These are phyloP conservation scores for Mariannaea sp. DNA, from an alignment of 2,329 filamentous ascomycete species.

Conservation along the genomic window DNA sequence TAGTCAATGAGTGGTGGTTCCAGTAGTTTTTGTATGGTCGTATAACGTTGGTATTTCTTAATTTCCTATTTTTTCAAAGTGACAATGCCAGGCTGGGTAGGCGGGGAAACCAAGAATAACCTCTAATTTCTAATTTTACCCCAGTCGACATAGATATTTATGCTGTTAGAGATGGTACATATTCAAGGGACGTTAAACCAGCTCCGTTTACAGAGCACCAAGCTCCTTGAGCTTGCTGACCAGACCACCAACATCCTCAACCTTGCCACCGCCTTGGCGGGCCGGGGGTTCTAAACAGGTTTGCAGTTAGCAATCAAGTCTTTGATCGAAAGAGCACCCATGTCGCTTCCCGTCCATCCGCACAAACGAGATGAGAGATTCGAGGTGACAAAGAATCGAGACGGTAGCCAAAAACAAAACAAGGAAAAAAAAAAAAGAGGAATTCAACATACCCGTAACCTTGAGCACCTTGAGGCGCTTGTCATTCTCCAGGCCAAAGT, in stretches of 20 bases:
- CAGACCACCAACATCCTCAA: slow-evolving; percentile 95
- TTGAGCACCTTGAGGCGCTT: slow-evolving; percentile 86
- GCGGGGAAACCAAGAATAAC: neutral
- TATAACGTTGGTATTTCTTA: too few relatives aligned
- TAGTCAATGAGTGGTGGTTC: too few relatives aligned
- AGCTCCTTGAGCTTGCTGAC: slow-evolving; percentile 94
- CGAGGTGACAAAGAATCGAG: neutral
- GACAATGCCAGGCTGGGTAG: neutral
- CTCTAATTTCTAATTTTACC: slow-evolving; percentile 8
- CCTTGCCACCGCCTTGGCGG: slow-evolving; percentile 92
- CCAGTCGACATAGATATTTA: slow-evolving; percentile 8
- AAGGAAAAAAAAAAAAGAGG: neutral
- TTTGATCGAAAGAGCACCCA: too few relatives aligned
- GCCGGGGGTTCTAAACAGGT: slow-evolving; percentile 72
- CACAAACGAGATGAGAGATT: too few relatives aligned
- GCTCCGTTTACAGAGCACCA: slow-evolving; percentile 71
- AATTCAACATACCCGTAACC: slow-evolving; percentile 70
- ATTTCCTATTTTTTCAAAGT: slow-evolving; percentile 12
- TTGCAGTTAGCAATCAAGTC: slow-evolving; percentile 14
- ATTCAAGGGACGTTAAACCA: neutral
- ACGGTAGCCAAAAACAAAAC: neutral
- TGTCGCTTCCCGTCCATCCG: too few relatives aligned
- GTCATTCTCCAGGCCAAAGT: slow-evolving; percentile 77
- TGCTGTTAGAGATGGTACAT: neutral
- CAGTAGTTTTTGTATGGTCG: too few relatives aligned